Evolutionary conservation across 192 early-diverging fungal species (phyloP).

Genomic region (Spizellomyces sp.): DNA sequence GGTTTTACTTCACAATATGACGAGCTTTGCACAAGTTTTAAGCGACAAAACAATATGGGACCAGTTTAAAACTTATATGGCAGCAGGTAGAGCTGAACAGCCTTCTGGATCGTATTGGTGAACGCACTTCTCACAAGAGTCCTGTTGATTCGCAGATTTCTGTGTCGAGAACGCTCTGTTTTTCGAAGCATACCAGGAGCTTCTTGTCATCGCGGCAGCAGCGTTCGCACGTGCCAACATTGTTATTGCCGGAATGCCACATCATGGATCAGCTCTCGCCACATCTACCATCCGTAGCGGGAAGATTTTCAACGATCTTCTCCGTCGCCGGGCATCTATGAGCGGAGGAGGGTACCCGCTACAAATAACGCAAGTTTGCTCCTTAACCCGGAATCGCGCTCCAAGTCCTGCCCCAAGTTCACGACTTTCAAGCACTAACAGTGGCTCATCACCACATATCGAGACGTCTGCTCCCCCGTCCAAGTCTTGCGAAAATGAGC

Average conservation of each 20-base stretch:
- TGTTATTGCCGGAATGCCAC: conserved; percentile 10
- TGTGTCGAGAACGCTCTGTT: conserved; percentile 33
- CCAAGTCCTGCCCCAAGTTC: background rate
- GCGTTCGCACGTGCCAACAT: conserved; percentile 13
- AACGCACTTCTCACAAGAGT: too few species aligned
- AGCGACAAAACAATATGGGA: conserved; percentile 20
- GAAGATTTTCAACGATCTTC: background rate
- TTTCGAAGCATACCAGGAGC: conserved; percentile 34
- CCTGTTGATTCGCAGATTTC: conserved; percentile 8
- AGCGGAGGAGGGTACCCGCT: background rate
- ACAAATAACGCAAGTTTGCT: background rate
- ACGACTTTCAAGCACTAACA: background rate
- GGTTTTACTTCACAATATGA: conserved; percentile 26
- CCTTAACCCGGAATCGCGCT: background rate
- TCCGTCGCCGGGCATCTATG: conserved; percentile 4
- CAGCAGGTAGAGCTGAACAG: conserved; percentile 1
- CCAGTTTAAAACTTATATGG: conserved; percentile 27
- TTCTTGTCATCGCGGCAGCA: conserved; percentile 17
- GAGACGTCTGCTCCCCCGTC: background rate
- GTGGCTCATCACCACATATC: background rate
- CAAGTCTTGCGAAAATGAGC: background rate
- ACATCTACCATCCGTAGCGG: conserved; percentile 8
- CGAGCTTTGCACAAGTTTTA: conserved; percentile 23
- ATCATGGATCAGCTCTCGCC: conserved; percentile 22
- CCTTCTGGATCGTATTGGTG: too few species aligned